Base-by-base conservation (phyloP, 495 filamentous ascomycete species). In the Xylaria intraflava region DNA sequence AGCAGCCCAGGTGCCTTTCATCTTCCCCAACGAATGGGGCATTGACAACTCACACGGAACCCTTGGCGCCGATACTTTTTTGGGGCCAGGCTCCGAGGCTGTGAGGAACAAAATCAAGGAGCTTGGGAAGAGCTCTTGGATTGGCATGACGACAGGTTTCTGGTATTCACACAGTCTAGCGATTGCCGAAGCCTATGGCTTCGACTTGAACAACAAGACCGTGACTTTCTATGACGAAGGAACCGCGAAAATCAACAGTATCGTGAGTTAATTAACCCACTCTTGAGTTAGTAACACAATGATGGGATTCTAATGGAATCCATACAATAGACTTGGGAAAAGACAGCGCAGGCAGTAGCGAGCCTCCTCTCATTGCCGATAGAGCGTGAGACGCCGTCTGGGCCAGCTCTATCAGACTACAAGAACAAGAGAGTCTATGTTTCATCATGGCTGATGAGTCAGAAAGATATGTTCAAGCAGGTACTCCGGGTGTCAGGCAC, bases 11-110 rank as follows among this genome's bases (percentile, higher is more conserved):
- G 79, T 87, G 0, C 68, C 68, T 1, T 85, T 75, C 64, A 65
- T 87, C 30, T 50, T 85, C 9, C 84, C 85, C 3, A 85, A 84
- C 54, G 74, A 77, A 39, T 87, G 67, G 62, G 75, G 74, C 4
- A 41, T 51, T 20, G 77, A 82, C 49, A 45, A 8, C 14, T 40
- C 58, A 3, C 66, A 59, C 26, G 63, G 58, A 27, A 12, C 27
- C 0, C n/a, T 64, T 26, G 53, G 42, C 19, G 42, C 41, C 0
- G 63, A 66, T n/a, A 46, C 47, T 26, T 31, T 61, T 0, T 14
- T 59, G 22, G 57, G 57, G 0, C 40, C 46, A 0, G 0, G 9
- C 6, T 29, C 51, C 17, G 3, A 1, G 6, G 49, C 57, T 5
- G 46, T 23, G n/a, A 54, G 27, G 1, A 53, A 51, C 11, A 41